Conservation (phyloP, 768 basidiomycete genomes). For the Tricholoma hemisulphureum region DNA sequence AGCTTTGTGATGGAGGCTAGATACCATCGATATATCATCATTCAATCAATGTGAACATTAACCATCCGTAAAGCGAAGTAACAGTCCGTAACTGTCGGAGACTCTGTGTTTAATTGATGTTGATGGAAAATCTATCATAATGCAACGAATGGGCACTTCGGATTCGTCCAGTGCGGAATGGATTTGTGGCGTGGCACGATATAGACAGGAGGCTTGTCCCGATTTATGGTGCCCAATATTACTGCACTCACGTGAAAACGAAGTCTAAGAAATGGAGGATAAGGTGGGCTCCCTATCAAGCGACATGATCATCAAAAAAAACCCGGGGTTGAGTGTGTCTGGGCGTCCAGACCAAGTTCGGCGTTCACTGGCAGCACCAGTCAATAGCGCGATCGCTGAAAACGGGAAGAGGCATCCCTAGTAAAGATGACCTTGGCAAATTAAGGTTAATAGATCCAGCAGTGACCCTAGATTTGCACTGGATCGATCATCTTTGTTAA, state of each 20-base stretch:
- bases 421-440: neutral
- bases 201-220: neutral
- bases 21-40: no score
- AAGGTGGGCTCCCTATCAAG: neutral
- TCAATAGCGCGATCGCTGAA: neutral
- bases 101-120: neutral
- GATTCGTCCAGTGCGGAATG: neutral
- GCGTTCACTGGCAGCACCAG: neutral
- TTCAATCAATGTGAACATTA: no score
- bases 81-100: neutral
- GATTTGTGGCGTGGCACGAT: neutral
- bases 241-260: neutral
- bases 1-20: neutral
- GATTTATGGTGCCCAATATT: no score
- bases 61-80: neutral
- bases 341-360: neutral
- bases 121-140: neutral
- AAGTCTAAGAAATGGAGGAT: neutral
- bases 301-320: neutral
- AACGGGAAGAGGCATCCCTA: neutral
- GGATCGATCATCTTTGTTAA: no score
- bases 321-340: neutral
- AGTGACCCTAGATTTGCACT: neutral
- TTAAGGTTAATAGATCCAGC: neutral
- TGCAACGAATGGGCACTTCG: neutral